A percentile compares a stretch with the other conserved stretches of the same genome.
Evolutionary conservation across 768 basidiomycete species (phyloP).

Genomic region (Calocera cornea): DNA sequence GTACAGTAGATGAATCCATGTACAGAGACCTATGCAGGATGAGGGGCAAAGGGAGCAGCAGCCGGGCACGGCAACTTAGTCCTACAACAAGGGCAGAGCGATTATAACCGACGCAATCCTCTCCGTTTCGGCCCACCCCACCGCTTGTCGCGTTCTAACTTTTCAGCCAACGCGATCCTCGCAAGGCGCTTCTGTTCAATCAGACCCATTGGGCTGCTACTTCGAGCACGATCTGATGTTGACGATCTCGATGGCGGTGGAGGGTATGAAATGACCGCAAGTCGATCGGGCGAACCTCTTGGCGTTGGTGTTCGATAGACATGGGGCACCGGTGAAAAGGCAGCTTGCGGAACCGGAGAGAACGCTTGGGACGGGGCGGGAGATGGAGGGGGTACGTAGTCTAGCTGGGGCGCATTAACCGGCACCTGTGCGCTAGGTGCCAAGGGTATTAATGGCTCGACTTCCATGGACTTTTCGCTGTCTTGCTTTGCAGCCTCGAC

Average conservation of each 20-base stretch:
- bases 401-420: background rate
- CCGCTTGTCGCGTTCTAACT: background rate
- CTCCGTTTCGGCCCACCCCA: slow-evolving; percentile 1
- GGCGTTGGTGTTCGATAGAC: background rate
- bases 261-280: background rate
- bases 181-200: background rate
- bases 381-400: background rate
- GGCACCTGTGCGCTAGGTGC: background rate
- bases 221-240: background rate
- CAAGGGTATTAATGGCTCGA: background rate
- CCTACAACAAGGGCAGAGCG: background rate
- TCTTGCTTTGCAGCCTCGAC: background rate
- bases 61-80: background rate
- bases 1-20: slow-evolving; percentile 3
- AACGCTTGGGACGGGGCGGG: background rate
- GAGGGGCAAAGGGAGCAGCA: too few species aligned
- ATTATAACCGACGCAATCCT: background rate
- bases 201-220: background rate
- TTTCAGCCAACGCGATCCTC: background rate
- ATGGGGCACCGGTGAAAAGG: background rate
- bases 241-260: background rate
- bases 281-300: background rate
- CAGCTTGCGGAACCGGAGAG: background rate
- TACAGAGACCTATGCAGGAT: background rate
- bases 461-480: background rate